These are phyloP conservation scores for Mikania micrantha DNA, from an alignment of 129 eudicot genomes.

Conservation along the genomic window DNA sequence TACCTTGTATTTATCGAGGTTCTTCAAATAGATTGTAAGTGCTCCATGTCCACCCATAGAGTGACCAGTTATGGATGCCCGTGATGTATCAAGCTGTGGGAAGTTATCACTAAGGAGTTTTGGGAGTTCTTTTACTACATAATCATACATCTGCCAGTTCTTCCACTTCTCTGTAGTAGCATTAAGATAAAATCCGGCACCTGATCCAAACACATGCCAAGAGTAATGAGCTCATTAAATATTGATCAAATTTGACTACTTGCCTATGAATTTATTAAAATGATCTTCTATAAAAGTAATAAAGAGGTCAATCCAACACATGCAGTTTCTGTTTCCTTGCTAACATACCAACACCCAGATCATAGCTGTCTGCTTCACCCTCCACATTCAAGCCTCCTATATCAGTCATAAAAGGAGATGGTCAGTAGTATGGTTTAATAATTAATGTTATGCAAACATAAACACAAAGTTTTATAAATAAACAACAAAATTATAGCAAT, in stretches of 20 bases:
- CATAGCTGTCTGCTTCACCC: slow-evolving; percentile 98
- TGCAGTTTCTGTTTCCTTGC: not conserved
- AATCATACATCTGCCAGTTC: slow-evolving; percentile 98
- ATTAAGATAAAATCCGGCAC: slow-evolving; percentile 97
- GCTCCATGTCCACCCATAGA: slow-evolving; percentile 99
- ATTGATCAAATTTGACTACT: not conserved
- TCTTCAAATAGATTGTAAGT: slow-evolving; percentile 78
- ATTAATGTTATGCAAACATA: not conserved
- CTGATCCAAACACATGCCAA: slow-evolving; percentile 26
- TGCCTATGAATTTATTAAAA: not conserved
- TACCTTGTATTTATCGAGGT: slow-evolving; percentile 94
- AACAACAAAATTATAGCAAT: not conserved
- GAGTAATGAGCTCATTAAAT: not conserved
- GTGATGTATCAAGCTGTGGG: slow-evolving; percentile 74
- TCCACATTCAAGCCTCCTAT: slow-evolving; percentile 95
- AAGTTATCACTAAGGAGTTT: slow-evolving; percentile 69
- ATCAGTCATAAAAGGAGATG: slow-evolving; percentile 3
- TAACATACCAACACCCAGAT: slow-evolving; percentile 88
- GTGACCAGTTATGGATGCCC: slow-evolving; percentile 81
- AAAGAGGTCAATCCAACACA: not conserved
- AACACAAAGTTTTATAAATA: not conserved
- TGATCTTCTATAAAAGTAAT: not conserved
- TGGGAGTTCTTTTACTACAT: slow-evolving; percentile 90
- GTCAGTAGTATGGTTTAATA: not conserved
- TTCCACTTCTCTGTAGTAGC: slow-evolving; percentile 97